Conservation (phyloP, 306 rosid species). For the Cucurbita ficifolia region DNA sequence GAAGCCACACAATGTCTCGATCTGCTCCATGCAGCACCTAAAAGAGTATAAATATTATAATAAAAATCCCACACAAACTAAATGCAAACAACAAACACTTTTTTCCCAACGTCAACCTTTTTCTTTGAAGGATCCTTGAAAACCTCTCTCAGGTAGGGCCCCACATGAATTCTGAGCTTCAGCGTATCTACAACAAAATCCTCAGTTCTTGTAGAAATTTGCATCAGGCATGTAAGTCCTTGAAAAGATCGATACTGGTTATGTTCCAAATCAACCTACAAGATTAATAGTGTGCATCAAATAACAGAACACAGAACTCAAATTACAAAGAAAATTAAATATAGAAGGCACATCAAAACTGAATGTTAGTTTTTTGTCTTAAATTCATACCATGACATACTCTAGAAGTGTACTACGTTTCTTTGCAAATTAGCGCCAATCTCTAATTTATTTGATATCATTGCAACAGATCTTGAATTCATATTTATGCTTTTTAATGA, state of each 20-base stretch:
- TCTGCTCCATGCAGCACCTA: slow-evolving; percentile 98
- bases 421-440: neutral
- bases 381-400: neutral
- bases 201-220: slow-evolving; percentile 83
- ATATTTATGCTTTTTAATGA: neutral
- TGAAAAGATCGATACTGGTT: slow-evolving; percentile 93
- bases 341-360: neutral
- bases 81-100: neutral
- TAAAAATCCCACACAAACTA: neutral
- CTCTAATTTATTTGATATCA: neutral
- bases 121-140: slow-evolving; percentile 86
- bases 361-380: neutral
- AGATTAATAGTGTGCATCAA: neutral
- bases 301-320: neutral
- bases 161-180: slow-evolving; percentile 75
- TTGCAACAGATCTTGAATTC: neutral
- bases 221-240: slow-evolving; percentile 95
- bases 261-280: slow-evolving; percentile 90
- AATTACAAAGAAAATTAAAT: neutral
- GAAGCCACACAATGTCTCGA: slow-evolving; percentile 84
- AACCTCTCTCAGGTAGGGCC: slow-evolving; percentile 77
- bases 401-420: neutral
- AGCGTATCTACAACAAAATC: slow-evolving; percentile 84
- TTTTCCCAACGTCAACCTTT: slow-evolving; percentile 37
- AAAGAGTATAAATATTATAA: slow-evolving; percentile 23